Evolutionary conservation across 805 yeast species (phyloP), one percentile per base, ranked within the genome.

Genomic region (Metschnikowia proteae): DNA sequence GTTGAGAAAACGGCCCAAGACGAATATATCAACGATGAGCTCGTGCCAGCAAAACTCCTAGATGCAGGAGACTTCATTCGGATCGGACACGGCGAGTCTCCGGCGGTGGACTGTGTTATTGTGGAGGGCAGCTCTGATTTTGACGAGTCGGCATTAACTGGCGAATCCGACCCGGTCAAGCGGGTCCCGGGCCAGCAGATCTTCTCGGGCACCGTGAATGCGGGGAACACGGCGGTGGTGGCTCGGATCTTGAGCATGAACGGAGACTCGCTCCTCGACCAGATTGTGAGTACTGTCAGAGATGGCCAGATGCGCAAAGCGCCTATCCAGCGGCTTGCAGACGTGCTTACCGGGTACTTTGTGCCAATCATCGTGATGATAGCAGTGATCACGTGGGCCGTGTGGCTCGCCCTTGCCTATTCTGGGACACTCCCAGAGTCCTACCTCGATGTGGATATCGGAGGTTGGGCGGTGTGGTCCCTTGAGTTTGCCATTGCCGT

Each of bases 401-500:
- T 85, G 6, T 86, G 94, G 94, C 64, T 84, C 22, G 57, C 73
- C 1, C 67, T 84, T 4, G 88, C 86, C 1, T 67, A 67, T 46
- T 59, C 78, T 1, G 84, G 84, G 0, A 56, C 66, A 0, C 67
- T 85, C 13, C 90, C 91, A 0, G 57, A 55, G 0, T 33, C 56
- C 3, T 84, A 84, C 53, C 67, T 84, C 38, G 87, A 84, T 58
- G 76, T 77, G 47, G 86, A 82, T 49, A 70, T 81, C 43, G 88
- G 88, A 11, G 88, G 89, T 0, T 85, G 91, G 89, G 69, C 78
- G 0, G 78, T 85, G 9, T 86, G 92, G 90, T 82, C 91, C 0
- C 70, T 86, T 48, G 83, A 85, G 56, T 86, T 86, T 65, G 80
- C 90, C 1, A 83, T 86, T 54, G 80, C 91, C 0, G 92, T 87